Conservation (phyloP, 805 yeast species). For the Cyberlindnera meyerae region DNA sequence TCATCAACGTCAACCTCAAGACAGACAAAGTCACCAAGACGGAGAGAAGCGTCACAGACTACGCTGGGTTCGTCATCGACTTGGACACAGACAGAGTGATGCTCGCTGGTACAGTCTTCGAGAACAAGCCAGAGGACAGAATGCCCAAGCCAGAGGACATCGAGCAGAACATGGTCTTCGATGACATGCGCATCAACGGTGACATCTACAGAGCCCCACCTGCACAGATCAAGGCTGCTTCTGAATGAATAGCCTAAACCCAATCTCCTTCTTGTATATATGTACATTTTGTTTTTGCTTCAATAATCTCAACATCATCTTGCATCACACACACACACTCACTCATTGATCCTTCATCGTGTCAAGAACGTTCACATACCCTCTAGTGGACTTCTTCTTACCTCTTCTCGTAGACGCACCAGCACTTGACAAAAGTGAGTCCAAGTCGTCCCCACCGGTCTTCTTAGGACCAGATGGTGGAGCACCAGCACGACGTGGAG, state of each 20-base stretch:
- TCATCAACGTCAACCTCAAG: constrained; percentile 43
- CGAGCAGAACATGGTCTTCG: constrained; percentile 24
- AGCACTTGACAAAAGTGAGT: constrained; percentile 38
- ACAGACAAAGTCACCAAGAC: constrained; percentile 41
- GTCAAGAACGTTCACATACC: constrained; percentile 55
- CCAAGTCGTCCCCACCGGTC: constrained; percentile 32
- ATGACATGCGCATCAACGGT: constrained; percentile 30
- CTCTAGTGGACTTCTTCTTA: constrained; percentile 45
- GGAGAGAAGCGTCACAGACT: constrained; percentile 54
- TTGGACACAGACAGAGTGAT: constrained; percentile 52
- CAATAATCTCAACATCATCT: too few relatives aligned
- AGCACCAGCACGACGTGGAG: constrained; percentile 1
- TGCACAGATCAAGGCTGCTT: constrained; percentile 7
- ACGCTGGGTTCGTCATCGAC: constrained; percentile 57
- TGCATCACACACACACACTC: too few relatives aligned
- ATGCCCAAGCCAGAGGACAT: constrained; percentile 30
- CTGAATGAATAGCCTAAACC: not conserved
- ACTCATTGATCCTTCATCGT: constrained; percentile 3
- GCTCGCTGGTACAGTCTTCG: constrained; percentile 65
- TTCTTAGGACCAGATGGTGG: constrained; percentile 4
- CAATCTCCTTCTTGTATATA: not conserved
- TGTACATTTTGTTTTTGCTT: too few relatives aligned
- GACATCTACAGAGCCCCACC: constrained; percentile 31
- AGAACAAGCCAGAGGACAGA: constrained; percentile 42
- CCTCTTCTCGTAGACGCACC: constrained; percentile 28